A percentile compares a stretch with the other conserved stretches of the same genome.
Evolutionary conservation across 768 basidiomycete species (phyloP).

Genomic region (Rhodotorula kratochvilovae): DNA sequence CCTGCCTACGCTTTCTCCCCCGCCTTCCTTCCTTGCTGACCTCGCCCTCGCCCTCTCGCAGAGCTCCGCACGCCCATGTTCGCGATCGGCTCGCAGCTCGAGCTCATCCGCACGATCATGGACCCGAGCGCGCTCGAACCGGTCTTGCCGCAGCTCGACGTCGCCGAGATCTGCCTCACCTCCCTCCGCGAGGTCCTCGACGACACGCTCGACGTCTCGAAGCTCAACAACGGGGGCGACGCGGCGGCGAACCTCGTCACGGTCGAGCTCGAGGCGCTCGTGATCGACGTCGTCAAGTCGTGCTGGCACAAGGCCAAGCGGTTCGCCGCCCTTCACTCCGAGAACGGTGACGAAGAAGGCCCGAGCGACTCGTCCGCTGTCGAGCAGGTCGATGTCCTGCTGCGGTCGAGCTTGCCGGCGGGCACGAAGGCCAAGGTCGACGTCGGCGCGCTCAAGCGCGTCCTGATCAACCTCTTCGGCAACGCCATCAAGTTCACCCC

Average conservation of each 20-base stretch:
- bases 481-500: neutral
- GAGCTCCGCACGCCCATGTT: slow-evolving; percentile 1
- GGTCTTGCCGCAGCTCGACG: neutral
- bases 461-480: neutral
- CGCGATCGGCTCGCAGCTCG: neutral
- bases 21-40: no score
- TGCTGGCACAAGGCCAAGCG: neutral
- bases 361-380: neutral
- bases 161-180: neutral
- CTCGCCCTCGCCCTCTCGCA: neutral
- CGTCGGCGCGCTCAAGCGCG: slow-evolving; percentile 2
- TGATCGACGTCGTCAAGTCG: neutral
- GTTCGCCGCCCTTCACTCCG: neutral
- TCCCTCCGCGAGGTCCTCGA: slow-evolving; percentile 5
- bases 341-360: neutral
- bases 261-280: neutral
- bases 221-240: neutral
- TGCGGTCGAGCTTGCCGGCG: neutral
- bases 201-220: slow-evolving; percentile 5
- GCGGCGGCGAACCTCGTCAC: neutral
- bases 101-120: neutral
- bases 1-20: no score
- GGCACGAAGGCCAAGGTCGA: neutral
- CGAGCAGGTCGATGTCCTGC: neutral
- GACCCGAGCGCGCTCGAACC: neutral